A percentile compares a stretch with the other conserved stretches of the same genome.
Conservation (phyloP, 768 basidiomycete genomes). For the Podaxis pistillaris region DNA sequence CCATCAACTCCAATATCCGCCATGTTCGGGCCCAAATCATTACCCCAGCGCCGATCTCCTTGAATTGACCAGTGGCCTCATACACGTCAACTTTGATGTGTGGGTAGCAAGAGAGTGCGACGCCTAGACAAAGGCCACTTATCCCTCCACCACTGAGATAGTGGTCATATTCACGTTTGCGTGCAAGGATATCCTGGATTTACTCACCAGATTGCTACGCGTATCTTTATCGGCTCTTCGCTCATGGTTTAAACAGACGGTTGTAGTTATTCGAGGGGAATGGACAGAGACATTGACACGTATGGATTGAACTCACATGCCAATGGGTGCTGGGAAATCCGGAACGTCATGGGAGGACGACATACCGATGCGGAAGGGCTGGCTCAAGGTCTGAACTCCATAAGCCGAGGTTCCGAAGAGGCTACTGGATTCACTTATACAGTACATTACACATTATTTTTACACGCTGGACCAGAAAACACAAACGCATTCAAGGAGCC, state of each 20-base stretch:
- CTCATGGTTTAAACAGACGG: background rate
- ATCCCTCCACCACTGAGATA: conserved; percentile 34
- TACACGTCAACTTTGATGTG: conserved; percentile 42
- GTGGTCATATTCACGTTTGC: background rate
- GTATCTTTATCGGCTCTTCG: conserved; percentile 9
- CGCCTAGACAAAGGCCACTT: conserved; percentile 38
- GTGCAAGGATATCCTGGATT: too few species aligned
- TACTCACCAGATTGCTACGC: conserved; percentile 23
- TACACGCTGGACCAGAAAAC: background rate
- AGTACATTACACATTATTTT: background rate
- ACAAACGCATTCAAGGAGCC: background rate
- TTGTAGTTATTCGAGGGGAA: background rate
- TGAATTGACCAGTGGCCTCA: conserved; percentile 45
- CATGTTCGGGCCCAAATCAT: conserved; percentile 47
- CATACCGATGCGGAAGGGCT: background rate
- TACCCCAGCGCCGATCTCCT: conserved; percentile 49
- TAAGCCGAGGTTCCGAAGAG: background rate
- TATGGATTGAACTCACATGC: background rate
- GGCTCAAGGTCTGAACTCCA: background rate
- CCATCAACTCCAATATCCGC: conserved; percentile 42
- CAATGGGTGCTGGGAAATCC: background rate
- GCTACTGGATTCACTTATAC: background rate
- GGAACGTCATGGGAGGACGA: background rate
- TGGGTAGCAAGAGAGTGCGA: conserved; percentile 36
- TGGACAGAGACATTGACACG: background rate